Percentiles rank a stretch among this genome's conserved stretches.
phyloP scores from a whole-genome alignment of 257 asterid genomes.

The Nicotiana noctiflora region DNA sequence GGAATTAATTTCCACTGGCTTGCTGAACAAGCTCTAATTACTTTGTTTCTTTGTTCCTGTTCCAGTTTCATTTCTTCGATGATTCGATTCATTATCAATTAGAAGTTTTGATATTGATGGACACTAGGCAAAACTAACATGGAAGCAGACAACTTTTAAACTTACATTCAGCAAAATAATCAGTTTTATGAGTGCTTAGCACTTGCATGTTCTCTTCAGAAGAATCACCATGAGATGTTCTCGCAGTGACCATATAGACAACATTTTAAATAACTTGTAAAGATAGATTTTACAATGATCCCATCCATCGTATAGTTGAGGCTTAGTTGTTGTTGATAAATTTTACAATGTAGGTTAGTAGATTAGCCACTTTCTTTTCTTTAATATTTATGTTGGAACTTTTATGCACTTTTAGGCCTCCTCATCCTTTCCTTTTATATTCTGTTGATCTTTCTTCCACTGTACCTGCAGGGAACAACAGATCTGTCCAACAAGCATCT shows the following conservation, averaged over 20 bases:
- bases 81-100: background rate
- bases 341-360: background rate
- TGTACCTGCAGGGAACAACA: background rate
- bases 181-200: background rate
- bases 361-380: background rate
- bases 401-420: background rate
- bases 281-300: background rate
- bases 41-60: background rate
- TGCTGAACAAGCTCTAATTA: background rate
- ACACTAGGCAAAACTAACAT: slow-evolving; percentile 5
- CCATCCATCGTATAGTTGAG: background rate
- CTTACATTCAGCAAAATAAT: background rate
- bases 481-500: background rate
- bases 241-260: background rate
- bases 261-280: background rate
- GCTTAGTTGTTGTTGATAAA: background rate
- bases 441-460: too few species aligned
- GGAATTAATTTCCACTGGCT: background rate
- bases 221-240: background rate
- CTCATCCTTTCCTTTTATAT: background rate
- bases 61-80: background rate
- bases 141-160: background rate
- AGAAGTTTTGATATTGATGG: background rate
- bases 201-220: background rate
- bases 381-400: background rate